Conservation (phyloP, 169 alveolate species). For the Cryptosporidium andersoni region DNA sequence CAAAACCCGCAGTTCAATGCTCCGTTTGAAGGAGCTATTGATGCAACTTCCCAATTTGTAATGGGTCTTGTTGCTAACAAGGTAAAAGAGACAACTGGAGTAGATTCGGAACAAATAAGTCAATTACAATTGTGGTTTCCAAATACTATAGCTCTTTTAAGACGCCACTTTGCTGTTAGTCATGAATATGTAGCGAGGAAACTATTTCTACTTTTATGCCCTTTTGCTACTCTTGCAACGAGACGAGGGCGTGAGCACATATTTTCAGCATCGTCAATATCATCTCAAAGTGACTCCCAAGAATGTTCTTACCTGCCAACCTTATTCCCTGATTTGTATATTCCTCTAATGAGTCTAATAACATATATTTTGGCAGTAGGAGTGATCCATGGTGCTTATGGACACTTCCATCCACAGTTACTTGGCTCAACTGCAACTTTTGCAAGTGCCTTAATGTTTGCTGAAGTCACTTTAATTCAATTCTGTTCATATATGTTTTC, state of each 20-base stretch:
- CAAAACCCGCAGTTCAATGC: slow-evolving; percentile 5
- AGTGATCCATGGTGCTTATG: slow-evolving; percentile 51
- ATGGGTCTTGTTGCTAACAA: slow-evolving; percentile 63
- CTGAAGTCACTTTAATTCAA: slow-evolving; percentile 41
- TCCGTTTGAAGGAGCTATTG: background rate
- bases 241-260: slow-evolving; percentile 7
- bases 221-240: slow-evolving; percentile 34
- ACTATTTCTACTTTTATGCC: slow-evolving; percentile 25
- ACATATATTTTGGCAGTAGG: slow-evolving; percentile 68
- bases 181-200: slow-evolving; percentile 62
- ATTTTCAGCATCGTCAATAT: slow-evolving; percentile 44
- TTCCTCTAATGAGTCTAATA: slow-evolving; percentile 60
- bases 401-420: slow-evolving; percentile 61
- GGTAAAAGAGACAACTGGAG: slow-evolving; percentile 67
- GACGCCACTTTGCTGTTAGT: slow-evolving; percentile 65
- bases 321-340: slow-evolving; percentile 52
- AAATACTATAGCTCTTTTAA: slow-evolving; percentile 51
- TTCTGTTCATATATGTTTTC: slow-evolving; percentile 51
- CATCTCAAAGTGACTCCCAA: slow-evolving; percentile 22
- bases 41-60: slow-evolving; percentile 46
- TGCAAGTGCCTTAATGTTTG: slow-evolving; percentile 29
- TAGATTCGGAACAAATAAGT: slow-evolving; percentile 48
- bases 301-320: slow-evolving; percentile 48
- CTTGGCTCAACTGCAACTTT: slow-evolving; percentile 70
- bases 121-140: slow-evolving; percentile 70